A percentile compares a stretch with the other conserved stretches of the same genome.
phyloP scores from a whole-genome alignment of 2,329 filamentous ascomycete genomes.

The Sporothrix phasma region DNA sequence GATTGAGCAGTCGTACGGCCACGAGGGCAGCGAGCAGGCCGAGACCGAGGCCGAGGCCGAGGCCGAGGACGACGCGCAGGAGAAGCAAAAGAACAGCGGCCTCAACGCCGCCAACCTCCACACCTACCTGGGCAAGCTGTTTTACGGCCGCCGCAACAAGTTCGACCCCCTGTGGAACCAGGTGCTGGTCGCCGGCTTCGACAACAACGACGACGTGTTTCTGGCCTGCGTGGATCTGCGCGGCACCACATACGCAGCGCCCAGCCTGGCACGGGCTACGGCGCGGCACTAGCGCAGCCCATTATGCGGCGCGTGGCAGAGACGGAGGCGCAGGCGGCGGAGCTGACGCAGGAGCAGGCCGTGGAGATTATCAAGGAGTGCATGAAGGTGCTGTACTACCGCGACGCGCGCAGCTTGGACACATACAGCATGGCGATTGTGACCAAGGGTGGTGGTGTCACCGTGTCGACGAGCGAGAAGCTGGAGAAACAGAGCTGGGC shows the following conservation, averaged over 20 bases:
- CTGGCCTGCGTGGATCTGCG: constrained; percentile 84
- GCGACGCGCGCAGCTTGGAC: constrained; percentile 87
- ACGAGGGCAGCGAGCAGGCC: constrained; percentile 21
- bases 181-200: constrained; percentile 80
- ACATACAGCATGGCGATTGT: constrained; percentile 85
- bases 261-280: constrained; percentile 86
- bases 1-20: constrained; percentile 77
- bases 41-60: constrained; percentile 23
- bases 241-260: constrained; percentile 81
- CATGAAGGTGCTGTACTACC: constrained; percentile 97
- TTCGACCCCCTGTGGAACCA: constrained; percentile 98
- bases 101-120: constrained; percentile 91
- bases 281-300: constrained; percentile 84
- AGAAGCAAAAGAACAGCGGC: constrained; percentile 34
- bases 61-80: constrained; percentile 57
- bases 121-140: constrained; percentile 89
- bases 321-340: constrained; percentile 66
- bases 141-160: constrained; percentile 89
- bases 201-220: constrained; percentile 72
- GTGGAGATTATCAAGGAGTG: constrained; percentile 77
- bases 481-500: constrained; percentile 96
- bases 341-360: constrained; percentile 67
- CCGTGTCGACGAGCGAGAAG: constrained; percentile 74
- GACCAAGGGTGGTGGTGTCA: constrained; percentile 79
- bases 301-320: constrained; percentile 77